These are phyloP conservation scores for Auriscalpium vulgare DNA, from an alignment of 768 basidiomycete genomes.

Conservation along the genomic window DNA sequence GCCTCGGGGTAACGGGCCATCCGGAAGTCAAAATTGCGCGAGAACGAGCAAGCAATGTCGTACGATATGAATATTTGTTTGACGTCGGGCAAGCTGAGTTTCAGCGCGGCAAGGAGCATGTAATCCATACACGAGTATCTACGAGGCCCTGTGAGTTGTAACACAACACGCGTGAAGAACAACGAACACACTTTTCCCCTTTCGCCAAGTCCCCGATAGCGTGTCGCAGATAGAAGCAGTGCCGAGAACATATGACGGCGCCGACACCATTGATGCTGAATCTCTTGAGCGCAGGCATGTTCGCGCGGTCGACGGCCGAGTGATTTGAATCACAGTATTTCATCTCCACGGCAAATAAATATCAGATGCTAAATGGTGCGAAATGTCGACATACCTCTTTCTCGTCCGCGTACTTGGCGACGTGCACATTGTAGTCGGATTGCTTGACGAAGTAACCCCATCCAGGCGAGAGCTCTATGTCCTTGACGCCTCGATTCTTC, in stretches of 20 bases:
- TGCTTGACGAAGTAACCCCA: conserved; percentile 2
- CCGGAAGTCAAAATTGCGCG: background rate
- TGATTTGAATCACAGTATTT: background rate
- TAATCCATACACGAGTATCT: no score
- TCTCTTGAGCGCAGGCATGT: background rate
- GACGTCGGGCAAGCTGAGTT: no score
- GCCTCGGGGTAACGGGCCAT: background rate
- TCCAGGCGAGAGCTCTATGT: background rate
- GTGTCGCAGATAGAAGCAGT: background rate
- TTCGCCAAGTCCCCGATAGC: background rate
- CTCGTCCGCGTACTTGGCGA: background rate
- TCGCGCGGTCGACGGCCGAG: background rate
- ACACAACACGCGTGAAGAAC: no score
- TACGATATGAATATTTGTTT: background rate
- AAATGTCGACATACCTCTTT: background rate
- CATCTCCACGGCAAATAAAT: background rate
- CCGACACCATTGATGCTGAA: background rate
- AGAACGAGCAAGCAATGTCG: background rate
- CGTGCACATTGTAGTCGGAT: background rate
- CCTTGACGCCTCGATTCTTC: background rate
- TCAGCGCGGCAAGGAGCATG: no score
- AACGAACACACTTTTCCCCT: background rate
- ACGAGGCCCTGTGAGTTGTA: no score
- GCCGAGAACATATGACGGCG: background rate
- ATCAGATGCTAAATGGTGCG: no score